These are phyloP conservation scores for Penicillium frequentans DNA, from an alignment of 2,329 filamentous ascomycete genomes.

Conservation along the genomic window DNA sequence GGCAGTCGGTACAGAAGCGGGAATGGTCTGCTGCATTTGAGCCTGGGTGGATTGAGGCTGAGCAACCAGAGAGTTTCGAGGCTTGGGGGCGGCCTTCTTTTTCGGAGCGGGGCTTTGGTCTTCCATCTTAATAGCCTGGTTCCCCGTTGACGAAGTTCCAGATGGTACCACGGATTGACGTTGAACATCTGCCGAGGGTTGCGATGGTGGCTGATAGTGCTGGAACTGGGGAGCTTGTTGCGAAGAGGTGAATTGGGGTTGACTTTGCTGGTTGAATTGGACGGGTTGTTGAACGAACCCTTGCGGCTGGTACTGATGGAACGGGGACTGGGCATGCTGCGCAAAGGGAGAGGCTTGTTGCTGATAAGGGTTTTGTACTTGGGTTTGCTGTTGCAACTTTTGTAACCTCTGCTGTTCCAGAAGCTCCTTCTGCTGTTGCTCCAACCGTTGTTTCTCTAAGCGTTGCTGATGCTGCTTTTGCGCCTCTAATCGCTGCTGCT, in stretches of 20 bases:
- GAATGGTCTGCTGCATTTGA: background rate
- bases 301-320: conserved; percentile 24
- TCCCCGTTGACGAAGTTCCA: background rate
- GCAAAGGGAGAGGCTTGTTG: conserved; percentile 23
- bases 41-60: conserved; percentile 6
- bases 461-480: conserved; percentile 5
- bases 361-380: conserved; percentile 26
- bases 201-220: conserved; percentile 22
- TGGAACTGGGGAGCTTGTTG: conserved; percentile 22
- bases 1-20: background rate
- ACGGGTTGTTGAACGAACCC: conserved; percentile 15
- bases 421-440: conserved; percentile 13
- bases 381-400: conserved; percentile 16
- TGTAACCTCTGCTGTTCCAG: conserved; percentile 18
- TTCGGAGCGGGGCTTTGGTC: conserved; percentile 19
- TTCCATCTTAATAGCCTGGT: conserved; percentile 3
- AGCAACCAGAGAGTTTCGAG: conserved; percentile 1
- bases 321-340: conserved; percentile 20
- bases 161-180: conserved; percentile 7
- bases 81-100: conserved; percentile 18
- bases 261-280: conserved; percentile 15
- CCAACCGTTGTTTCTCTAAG: conserved; percentile 15
- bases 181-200: conserved; percentile 7
- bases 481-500: conserved; percentile 3
- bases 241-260: conserved; percentile 18